Evolutionary conservation across 140 eudicot genomes (phyloP), one percentile per base, ranked within the genome.

Genomic region (Stevia rebaudiana): DNA sequence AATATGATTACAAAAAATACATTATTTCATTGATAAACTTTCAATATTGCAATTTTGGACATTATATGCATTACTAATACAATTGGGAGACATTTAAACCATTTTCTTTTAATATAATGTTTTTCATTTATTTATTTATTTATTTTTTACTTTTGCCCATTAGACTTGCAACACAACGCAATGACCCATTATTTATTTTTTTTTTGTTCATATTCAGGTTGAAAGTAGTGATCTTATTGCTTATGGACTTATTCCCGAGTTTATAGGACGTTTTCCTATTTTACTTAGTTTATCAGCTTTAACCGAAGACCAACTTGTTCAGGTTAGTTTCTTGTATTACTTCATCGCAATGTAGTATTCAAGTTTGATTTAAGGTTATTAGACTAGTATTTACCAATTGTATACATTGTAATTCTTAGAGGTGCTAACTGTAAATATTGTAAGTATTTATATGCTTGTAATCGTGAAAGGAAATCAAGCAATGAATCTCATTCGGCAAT

Each of bases 221-320:
- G 95, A 90, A 80, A 90, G 97, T 74, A 81, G 92, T 76, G 97
- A 90, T 81, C 92, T 90, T 65, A 82, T 86, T 25, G 89, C 89
- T 17, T 90, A 83, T 69, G 95, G 97, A 60, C 86, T 90, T 59
- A 90, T 90, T 65, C 97, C 97, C 4, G 97, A 90, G 73, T 90
- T 86, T 69, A 78, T 86, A 59, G 97, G 97, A 39, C 95, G 97
- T 67, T 86, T 90, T 72, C 95, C 97, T 15, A 86, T 90, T 70
- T 84, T 90, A 74, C 95, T 90, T 74, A 79, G 86, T 81, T 78
- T 90, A 68, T 77, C 85, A 41, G 89, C 97, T 69, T 63, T 89
- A 52, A 81, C 85, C 7, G 94, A 86, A 72, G 87, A 86, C 79
- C 97, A 89, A 65, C 94, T 89, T 76, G 87, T 86, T 74, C 82